Evolutionary conservation across 352 stramenopile genomes (phyloP).

Genomic region (Phytophthora pseudosyringae): DNA sequence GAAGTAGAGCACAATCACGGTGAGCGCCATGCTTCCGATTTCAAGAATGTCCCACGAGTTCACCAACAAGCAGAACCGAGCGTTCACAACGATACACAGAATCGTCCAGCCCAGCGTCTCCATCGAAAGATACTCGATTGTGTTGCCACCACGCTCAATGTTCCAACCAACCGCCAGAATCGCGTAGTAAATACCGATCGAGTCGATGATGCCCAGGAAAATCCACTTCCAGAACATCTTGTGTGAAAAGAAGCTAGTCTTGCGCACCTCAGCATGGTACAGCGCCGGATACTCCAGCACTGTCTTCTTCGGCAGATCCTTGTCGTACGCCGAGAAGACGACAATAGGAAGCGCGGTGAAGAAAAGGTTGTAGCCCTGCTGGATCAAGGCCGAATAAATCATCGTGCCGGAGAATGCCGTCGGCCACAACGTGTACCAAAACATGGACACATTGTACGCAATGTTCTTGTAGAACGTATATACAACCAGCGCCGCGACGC

Average conservation of each 20-base stretch:
- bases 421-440: conserved; percentile 86
- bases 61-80: conserved; percentile 80
- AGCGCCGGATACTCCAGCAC: conserved; percentile 68
- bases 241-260: conserved; percentile 77
- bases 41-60: conserved; percentile 83
- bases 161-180: conserved; percentile 55
- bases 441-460: conserved; percentile 91
- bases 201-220: conserved; percentile 75
- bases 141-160: conserved; percentile 64
- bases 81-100: conserved; percentile 80
- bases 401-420: conserved; percentile 93
- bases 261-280: conserved; percentile 66
- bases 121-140: conserved; percentile 70
- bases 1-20: conserved; percentile 64
- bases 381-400: conserved; percentile 86
- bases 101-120: conserved; percentile 77
- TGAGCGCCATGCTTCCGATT: conserved; percentile 56
- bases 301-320: conserved; percentile 73
- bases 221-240: conserved; percentile 91
- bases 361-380: conserved; percentile 96
- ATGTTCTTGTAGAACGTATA: conserved; percentile 95
- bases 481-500: conserved; percentile 87
- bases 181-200: conserved; percentile 73
- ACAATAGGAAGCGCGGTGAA: conserved; percentile 95
- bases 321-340: conserved; percentile 82